Conservation (phyloP, 306 rosid species). For the Pterocarpus macrocarpus region DNA sequence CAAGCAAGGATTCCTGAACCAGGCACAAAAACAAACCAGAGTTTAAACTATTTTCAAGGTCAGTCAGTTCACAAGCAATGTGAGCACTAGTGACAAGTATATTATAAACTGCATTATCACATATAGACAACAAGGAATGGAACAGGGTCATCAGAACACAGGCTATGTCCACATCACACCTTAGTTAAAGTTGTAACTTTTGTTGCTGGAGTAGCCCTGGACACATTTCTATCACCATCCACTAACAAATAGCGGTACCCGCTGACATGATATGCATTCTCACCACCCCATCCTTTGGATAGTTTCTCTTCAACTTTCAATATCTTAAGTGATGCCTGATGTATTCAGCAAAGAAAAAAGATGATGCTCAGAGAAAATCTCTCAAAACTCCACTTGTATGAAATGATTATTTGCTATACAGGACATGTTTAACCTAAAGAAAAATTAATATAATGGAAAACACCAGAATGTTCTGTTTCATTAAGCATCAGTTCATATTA, state of each 20-base stretch:
- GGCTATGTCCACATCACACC: conserved; percentile 60
- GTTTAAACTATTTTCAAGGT: conserved; percentile 26
- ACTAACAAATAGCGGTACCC: conserved; percentile 93
- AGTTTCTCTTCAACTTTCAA: conserved; percentile 92
- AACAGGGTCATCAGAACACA: conserved; percentile 27
- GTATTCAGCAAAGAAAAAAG: conserved; percentile 45
- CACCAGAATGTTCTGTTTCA: conserved; percentile 9
- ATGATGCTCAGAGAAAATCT: conserved; percentile 39
- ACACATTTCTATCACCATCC: conserved; percentile 81
- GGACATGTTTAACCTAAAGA: not conserved
- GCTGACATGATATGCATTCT: conserved; percentile 92
- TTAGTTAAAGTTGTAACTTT: conserved; percentile 90
- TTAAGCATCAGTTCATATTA: conserved; percentile 19
- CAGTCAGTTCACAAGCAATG: conserved; percentile 27
- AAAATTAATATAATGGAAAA: conserved; percentile 21
- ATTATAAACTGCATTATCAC: conserved; percentile 30
- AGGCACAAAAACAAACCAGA: conserved; percentile 37
- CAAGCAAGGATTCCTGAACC: conserved; percentile 87
- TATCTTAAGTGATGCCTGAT: conserved; percentile 83
- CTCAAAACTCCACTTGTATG: not conserved
- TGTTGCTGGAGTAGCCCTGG: conserved; percentile 97
- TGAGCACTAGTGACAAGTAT: conserved; percentile 3
- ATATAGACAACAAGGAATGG: not conserved
- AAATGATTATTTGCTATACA: not conserved
- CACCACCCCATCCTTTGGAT: conserved; percentile 99